Evolutionary conservation across 176 grass and related monocot species (phyloP), one percentile per base, ranked within the genome.

Genomic region (Ampelocalamus luodianensis): DNA sequence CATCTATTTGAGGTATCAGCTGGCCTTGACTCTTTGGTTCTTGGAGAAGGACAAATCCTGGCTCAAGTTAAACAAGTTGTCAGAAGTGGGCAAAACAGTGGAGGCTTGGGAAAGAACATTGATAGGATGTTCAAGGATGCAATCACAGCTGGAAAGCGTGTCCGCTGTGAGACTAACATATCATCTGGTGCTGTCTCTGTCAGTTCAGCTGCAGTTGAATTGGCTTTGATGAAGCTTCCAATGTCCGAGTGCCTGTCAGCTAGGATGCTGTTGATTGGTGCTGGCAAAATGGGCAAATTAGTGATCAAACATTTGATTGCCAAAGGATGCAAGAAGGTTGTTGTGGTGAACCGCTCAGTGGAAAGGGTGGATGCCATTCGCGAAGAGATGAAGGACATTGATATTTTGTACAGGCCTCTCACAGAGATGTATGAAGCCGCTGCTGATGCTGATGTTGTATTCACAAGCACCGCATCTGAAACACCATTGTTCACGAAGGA

Each of bases 71-170:
- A 97, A 83, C 94, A 97, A 90, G 94, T 97, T 80, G 94, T 97
- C 40, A 89, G 89, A 53, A 87, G 79, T 48, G 94, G 94, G 13
- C 91, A 97, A 80, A 91, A 89, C 42, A 97, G 82, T 62, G 92
- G 94, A 53, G 91, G 94, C 27, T 68, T 97, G 44, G 94, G 94
- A 48, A 97, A 94, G 88, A 97, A 97, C 89, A 94, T 97, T 12
- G 94, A 97, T 75, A 87, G 94, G 74, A 97, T 97, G 94, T 97
- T 97, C 94, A 97, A 97, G 82, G 94, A 94, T 74, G 94, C 94
- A 75, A 97, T 97, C 79, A 94, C 94, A 23, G 92, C 94, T 46
- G 94, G 94, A 77, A 97, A 97, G 72, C 91, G 94, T 20, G 94
- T 97, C 26, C 88, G 94, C 13, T 84, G 89, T 5, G 91, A 97